Evolutionary conservation across 2,329 filamentous ascomycete species (phyloP).

Genomic region (Penicillium psychrosexuale): DNA sequence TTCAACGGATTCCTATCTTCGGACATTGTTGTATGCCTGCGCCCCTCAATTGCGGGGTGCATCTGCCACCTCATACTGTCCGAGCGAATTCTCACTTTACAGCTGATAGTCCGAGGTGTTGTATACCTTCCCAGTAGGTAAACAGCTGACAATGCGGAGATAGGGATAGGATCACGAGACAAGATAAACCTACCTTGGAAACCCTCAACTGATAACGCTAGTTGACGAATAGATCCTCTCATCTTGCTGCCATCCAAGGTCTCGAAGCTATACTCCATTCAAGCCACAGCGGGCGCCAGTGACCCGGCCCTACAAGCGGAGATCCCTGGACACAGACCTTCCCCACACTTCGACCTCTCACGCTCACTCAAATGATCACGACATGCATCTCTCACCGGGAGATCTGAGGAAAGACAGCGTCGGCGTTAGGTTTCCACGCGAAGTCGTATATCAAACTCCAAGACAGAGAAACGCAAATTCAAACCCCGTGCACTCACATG

Average conservation of each 20-base stretch:
- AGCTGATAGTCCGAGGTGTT: not conserved
- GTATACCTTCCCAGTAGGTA: not conserved
- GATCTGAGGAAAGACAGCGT: slow-evolving; percentile 4
- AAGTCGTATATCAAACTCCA: not conserved
- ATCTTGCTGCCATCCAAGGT: not conserved
- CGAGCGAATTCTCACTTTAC: slow-evolving; percentile 11
- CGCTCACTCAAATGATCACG: slow-evolving; percentile 2
- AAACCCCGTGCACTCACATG: not conserved
- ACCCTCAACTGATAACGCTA: not conserved
- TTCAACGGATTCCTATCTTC: not conserved
- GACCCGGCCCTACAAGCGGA: not conserved
- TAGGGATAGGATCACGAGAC: not conserved
- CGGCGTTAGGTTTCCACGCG: slow-evolving; percentile 1
- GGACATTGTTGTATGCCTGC: not conserved
- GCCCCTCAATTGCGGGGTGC: slow-evolving; percentile 23
- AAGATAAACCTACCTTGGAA: not conserved
- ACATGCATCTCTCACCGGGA: slow-evolving; percentile 2
- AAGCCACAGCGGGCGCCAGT: slow-evolving; percentile 4
- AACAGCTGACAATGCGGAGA: not conserved
- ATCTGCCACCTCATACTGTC: slow-evolving; percentile 10
- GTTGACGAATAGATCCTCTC: not conserved
- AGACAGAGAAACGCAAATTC: not conserved
- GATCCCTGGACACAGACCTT: not conserved
- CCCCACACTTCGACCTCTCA: slow-evolving; percentile 4
- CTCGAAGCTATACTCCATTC: not conserved